A percentile compares a stretch with the other conserved stretches of the same genome.
These are phyloP conservation scores for Carex cristatella DNA, from an alignment of 176 grass and related monocot species.

Conservation along the genomic window DNA sequence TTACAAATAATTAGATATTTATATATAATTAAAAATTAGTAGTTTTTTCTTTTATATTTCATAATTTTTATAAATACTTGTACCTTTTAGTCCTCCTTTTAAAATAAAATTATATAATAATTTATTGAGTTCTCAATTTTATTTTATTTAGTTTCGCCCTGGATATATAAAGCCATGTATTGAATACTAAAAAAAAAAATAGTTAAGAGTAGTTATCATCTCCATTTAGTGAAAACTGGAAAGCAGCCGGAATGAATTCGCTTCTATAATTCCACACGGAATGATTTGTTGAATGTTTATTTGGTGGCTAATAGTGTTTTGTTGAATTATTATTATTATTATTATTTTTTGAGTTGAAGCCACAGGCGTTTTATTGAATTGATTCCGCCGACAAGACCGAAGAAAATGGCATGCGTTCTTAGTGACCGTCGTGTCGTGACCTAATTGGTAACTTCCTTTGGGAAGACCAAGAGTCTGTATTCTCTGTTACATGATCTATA, in stretches of 20 bases:
- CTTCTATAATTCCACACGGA: background rate
- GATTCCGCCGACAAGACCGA: background rate
- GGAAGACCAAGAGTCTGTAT: background rate
- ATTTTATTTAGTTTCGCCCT: too few relatives aligned
- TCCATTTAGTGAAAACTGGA: background rate
- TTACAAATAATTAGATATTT: background rate
- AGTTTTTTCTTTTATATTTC: too few relatives aligned
- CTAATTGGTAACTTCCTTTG: background rate
- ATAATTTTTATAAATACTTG: too few relatives aligned
- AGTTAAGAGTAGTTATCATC: background rate
- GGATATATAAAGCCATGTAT: too few relatives aligned
- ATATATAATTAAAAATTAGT: background rate
- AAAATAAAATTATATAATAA: too few relatives aligned
- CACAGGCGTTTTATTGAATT: too few relatives aligned
- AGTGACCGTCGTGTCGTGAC: constrained; percentile 1
- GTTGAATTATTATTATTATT: too few relatives aligned
- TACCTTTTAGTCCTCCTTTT: too few relatives aligned
- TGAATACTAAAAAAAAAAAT: background rate
- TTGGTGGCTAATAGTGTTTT: too few relatives aligned
- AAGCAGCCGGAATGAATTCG: background rate
- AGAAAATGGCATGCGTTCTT: background rate
- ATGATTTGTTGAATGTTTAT: background rate
- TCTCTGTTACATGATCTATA: background rate
- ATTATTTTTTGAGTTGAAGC: too few relatives aligned
- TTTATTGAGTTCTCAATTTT: too few relatives aligned